These are phyloP conservation scores for Telfairia occidentalis DNA, from an alignment of 331 rosid genomes.

Conservation along the genomic window DNA sequence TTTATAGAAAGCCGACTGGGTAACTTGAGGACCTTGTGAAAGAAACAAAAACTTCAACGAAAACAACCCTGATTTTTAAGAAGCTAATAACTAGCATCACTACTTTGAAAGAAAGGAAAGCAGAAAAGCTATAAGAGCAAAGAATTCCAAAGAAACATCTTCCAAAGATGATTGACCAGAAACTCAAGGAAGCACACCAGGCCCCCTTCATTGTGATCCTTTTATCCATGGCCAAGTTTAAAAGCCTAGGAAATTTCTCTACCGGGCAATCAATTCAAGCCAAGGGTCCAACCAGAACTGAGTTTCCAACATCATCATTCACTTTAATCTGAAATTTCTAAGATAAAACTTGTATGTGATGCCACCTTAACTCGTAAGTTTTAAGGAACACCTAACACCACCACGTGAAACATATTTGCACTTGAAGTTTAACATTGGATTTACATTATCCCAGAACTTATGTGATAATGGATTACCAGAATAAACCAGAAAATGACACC, in stretches of 20 bases:
- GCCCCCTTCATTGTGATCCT: background rate
- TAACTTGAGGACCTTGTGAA: background rate
- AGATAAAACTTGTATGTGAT: background rate
- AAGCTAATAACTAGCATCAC: background rate
- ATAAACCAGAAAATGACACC: background rate
- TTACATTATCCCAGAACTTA: background rate
- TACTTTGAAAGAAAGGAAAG: background rate
- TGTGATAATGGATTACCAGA: background rate
- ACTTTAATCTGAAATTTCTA: background rate
- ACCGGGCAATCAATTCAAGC: background rate
- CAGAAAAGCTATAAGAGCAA: background rate
- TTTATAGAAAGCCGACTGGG: background rate
- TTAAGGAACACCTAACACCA: background rate
- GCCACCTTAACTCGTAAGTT: background rate
- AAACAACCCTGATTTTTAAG: background rate
- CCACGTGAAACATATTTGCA: background rate
- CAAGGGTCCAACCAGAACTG: background rate
- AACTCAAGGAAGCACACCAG: background rate
- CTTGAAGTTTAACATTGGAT: background rate
- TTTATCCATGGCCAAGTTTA: background rate
- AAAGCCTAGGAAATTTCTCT: background rate
- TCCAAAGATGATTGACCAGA: background rate
- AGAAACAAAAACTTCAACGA: background rate
- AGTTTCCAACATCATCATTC: background rate
- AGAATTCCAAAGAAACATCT: background rate